phyloP scores from a whole-genome alignment of 495 filamentous ascomycete species.

The Xylaria grammica region DNA sequence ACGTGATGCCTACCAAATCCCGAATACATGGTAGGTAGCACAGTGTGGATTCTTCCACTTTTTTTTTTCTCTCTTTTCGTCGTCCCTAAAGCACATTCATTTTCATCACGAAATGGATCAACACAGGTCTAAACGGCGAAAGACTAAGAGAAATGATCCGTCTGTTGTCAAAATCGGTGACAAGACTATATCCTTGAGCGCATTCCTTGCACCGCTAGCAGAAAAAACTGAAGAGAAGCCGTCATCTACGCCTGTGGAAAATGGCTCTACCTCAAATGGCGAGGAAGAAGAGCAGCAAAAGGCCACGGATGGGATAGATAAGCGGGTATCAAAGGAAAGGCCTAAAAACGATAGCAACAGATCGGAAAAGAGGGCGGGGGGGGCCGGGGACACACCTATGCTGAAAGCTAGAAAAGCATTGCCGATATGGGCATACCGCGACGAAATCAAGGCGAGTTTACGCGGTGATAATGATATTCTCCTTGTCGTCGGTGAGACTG shows the following conservation, averaged over 20 bases:
- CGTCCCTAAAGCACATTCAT: not conserved
- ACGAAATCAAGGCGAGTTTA: constrained; percentile 70
- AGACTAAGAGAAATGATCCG: constrained; percentile 33
- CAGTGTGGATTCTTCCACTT: constrained; percentile 14
- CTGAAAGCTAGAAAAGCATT: constrained; percentile 61
- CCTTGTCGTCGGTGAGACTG: constrained; percentile 90
- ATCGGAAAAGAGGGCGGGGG: constrained; percentile 4
- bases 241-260: constrained; percentile 10
- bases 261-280: not conserved
- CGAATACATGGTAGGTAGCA: not conserved
- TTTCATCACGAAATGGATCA: constrained; percentile 30
- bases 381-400: constrained; percentile 37
- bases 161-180: constrained; percentile 43
- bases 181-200: constrained; percentile 48
- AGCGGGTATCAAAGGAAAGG: not conserved
- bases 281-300: constrained; percentile 22
- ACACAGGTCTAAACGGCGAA: constrained; percentile 35
- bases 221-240: constrained; percentile 36
- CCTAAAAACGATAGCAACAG: not conserved
- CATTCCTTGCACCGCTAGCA: constrained; percentile 38
- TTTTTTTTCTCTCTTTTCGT: constrained; percentile 16
- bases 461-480: constrained; percentile 71
- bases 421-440: constrained; percentile 78
- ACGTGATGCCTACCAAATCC: constrained; percentile 9
- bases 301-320: not conserved